Evolutionary conservation across 495 filamentous ascomycete genomes (phyloP), one percentile per base, ranked within the genome.

Genomic region (Penicillium verhagenii): DNA sequence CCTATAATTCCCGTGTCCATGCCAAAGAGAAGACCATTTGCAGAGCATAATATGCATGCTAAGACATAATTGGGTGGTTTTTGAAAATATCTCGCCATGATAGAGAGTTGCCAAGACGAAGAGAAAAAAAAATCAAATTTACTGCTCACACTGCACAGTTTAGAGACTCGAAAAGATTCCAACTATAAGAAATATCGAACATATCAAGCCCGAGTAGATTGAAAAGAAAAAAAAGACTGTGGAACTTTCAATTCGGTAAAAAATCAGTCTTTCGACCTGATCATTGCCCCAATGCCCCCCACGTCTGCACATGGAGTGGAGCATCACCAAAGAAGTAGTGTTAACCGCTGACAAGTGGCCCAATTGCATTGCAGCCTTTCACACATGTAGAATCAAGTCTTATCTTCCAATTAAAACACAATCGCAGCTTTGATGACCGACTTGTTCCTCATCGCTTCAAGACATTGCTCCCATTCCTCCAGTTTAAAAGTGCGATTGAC

Each of bases 351-450:
- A 43, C 21, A n/a, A 21, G 18, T 24, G 19, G 21, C 19, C 19
- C 39, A 43, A 14, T 43, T 1, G 39, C 18, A 40, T 6, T 40
- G 19, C 18, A 20, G 39, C 39, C 20, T 43, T n/a, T n/a, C n/a
- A 20, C 8, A 20, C 39, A 21, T 21, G 7, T n/a, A n/a, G n/a
- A n/a, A n/a, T n/a, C 11, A 10, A 1, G 5, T 21, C 18, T 20
- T 43, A 43, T 47, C 42, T 3, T 26, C 50, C 78, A 86, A 56
- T 88, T 84, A 53, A 88, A 88, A n/a, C 35, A 79, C 78, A 63
- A 88, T 88, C 3, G 84, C 85, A 48, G 84, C 84, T 77, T 88
- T 88, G 64, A 89, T 86, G 24, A 85, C 86, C 39, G 66, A 77
- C 78, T 88, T 88, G 71, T 87, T 86, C 52, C 71, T 63, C 67